Evolutionary conservation across 1,284 basidiomycete species (phyloP).

Genomic region (Marasmius fiardii): DNA sequence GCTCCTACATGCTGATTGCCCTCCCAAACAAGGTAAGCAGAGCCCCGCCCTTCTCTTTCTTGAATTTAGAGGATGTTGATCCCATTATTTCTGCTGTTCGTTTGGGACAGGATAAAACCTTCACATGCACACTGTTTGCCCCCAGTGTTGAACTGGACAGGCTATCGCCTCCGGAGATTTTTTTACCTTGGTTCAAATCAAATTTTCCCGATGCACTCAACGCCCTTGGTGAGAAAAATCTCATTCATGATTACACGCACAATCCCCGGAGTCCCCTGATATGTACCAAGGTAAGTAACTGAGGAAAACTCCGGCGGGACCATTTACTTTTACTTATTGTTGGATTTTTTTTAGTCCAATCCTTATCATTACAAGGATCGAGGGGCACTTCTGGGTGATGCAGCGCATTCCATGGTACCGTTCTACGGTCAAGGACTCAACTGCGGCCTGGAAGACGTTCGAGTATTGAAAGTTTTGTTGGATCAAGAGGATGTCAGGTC

Average conservation of each 20-base stretch:
- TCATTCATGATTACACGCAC: constrained; percentile 74
- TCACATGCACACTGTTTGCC: constrained; percentile 92
- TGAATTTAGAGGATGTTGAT: constrained; percentile 13
- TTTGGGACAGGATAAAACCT: constrained; percentile 70
- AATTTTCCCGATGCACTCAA: constrained; percentile 88
- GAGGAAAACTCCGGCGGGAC: constrained; percentile 15
- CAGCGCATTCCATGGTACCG: constrained; percentile 96
- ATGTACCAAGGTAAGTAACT: constrained; percentile 75
- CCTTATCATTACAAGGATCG: constrained; percentile 92
- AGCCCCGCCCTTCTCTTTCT: constrained; percentile 19
- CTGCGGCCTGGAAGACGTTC: constrained; percentile 96
- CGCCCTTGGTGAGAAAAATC: constrained; percentile 76
- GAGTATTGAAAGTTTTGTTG: constrained; percentile 79
- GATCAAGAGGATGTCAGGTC: constrained; percentile 63
- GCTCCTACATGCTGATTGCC: constrained; percentile 98
- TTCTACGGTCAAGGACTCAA: constrained; percentile 99
- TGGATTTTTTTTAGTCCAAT: constrained; percentile 41
- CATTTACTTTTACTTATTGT: constrained; percentile 21
- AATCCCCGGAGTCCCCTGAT: constrained; percentile 91
- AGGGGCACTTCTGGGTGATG: constrained; percentile 88
- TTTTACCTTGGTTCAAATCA: constrained; percentile 75
- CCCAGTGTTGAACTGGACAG: constrained; percentile 77
- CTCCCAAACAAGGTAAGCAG: constrained; percentile 86
- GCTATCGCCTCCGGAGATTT: constrained; percentile 56
- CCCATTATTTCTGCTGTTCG: constrained; percentile 15